Evolutionary conservation across 208 protist species (phyloP).

Genomic region (Leishmania major): DNA sequence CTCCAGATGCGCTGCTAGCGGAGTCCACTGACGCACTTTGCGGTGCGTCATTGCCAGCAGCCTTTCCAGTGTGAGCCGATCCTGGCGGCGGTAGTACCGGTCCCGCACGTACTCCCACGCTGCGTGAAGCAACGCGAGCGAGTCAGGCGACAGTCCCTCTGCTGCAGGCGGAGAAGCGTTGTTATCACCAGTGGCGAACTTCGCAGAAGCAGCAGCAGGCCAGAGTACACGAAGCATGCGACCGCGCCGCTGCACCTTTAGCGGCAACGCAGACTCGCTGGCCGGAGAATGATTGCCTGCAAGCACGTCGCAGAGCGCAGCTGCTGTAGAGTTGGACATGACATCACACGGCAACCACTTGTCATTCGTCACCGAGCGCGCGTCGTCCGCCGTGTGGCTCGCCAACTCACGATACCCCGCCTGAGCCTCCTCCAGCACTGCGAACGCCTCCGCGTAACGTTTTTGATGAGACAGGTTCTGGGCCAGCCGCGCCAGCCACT

Average conservation of each 20-base stretch:
- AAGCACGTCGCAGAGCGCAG: slow-evolving; percentile 19
- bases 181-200: neutral
- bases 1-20: slow-evolving; percentile 36
- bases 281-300: neutral
- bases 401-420: slow-evolving; percentile 33
- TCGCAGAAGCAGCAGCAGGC: slow-evolving; percentile 15
- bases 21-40: slow-evolving; percentile 59
- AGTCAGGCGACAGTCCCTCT: neutral
- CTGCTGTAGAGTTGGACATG: slow-evolving; percentile 9
- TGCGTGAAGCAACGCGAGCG: slow-evolving; percentile 51
- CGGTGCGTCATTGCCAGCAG: slow-evolving; percentile 43
- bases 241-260: slow-evolving; percentile 57
- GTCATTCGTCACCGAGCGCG: neutral
- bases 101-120: slow-evolving; percentile 56
- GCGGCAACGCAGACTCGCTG: slow-evolving; percentile 36
- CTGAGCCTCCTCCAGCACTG: slow-evolving; percentile 54
- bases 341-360: slow-evolving; percentile 7
- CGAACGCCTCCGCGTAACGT: slow-evolving; percentile 45
- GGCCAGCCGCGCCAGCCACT: slow-evolving; percentile 67
- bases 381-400: neutral
- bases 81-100: slow-evolving; percentile 60
- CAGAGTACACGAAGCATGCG: slow-evolving; percentile 69
- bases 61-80: slow-evolving; percentile 67
- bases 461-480: slow-evolving; percentile 60
- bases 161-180: neutral